phyloP scores from a whole-genome alignment of 2,329 filamentous ascomycete genomes.

The Fusarium camptoceras region DNA sequence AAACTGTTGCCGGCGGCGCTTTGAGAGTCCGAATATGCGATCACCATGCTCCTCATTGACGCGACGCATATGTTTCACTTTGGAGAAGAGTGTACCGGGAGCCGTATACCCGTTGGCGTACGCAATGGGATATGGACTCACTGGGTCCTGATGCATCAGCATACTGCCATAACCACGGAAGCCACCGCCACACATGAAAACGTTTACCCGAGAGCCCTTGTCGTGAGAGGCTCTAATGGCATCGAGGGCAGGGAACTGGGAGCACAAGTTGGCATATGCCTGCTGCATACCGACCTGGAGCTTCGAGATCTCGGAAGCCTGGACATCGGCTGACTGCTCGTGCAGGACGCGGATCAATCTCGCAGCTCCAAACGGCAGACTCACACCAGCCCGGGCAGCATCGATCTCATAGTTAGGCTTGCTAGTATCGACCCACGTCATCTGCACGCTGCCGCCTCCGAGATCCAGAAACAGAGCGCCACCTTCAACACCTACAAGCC shows the following conservation, averaged over 20 bases:
- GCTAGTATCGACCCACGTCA: conserved; percentile 70
- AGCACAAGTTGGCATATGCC: conserved; percentile 68
- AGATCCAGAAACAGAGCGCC: conserved; percentile 87
- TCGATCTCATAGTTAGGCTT: conserved; percentile 60
- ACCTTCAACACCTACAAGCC: conserved; percentile 69
- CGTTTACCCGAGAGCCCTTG: conserved; percentile 63
- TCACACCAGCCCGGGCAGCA: conserved; percentile 67
- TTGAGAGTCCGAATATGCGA: conserved; percentile 82
- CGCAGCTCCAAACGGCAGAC: conserved; percentile 72
- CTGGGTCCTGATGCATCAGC: conserved; percentile 80
- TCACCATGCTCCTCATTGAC: conserved; percentile 62
- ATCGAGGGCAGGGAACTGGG: conserved; percentile 63
- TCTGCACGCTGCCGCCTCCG: conserved; percentile 77
- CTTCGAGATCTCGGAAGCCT: conserved; percentile 62
- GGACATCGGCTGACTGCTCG: conserved; percentile 53
- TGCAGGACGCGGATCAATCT: conserved; percentile 65
- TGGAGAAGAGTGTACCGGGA: conserved; percentile 68
- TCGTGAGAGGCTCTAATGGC: conserved; percentile 53
- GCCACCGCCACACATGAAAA: conserved; percentile 90
- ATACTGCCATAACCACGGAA: conserved; percentile 93
- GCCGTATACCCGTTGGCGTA: conserved; percentile 84
- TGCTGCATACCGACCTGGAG: conserved; percentile 68
- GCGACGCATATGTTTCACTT: conserved; percentile 63
- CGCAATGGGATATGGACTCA: conserved; percentile 84
- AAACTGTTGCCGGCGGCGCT: conserved; percentile 82